Conservation (phyloP, 257 asterid genomes). For the Ilex aquifolium region DNA sequence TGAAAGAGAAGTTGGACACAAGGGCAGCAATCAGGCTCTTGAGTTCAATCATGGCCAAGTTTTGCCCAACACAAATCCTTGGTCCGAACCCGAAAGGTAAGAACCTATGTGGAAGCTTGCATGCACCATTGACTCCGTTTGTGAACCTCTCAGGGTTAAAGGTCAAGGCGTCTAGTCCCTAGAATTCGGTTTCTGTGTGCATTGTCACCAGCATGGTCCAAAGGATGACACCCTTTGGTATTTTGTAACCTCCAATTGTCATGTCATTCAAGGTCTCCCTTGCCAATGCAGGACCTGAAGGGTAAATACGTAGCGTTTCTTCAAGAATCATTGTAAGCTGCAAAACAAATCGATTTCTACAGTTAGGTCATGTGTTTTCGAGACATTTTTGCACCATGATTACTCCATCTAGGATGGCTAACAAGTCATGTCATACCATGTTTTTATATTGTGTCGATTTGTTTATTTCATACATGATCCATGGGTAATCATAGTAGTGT, state of each 20-base stretch:
- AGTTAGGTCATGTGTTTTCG: too few species aligned
- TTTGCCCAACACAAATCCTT: neutral
- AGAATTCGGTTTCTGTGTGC: slow-evolving; percentile 31
- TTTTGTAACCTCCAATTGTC: slow-evolving; percentile 21
- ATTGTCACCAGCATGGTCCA: slow-evolving; percentile 34
- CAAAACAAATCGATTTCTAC: neutral
- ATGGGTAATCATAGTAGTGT: too few species aligned
- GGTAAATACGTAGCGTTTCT: slow-evolving; percentile 48
- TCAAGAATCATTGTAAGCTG: slow-evolving; percentile 46
- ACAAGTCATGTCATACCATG: too few species aligned
- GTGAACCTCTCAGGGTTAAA: slow-evolving; percentile 42
- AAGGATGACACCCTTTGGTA: slow-evolving; percentile 40
- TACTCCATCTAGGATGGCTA: too few species aligned
- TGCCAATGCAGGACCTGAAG: slow-evolving; percentile 29
- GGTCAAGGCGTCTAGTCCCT: slow-evolving; percentile 40
- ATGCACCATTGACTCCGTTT: slow-evolving; percentile 42
- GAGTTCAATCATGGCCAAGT: neutral
- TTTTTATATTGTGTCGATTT: too few species aligned
- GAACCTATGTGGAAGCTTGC: slow-evolving; percentile 37
- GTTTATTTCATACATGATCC: too few species aligned
- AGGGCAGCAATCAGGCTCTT: neutral
- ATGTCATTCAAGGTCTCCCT: slow-evolving; percentile 38
- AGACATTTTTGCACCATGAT: too few species aligned
- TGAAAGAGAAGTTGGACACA: neutral
- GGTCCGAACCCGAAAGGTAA: slow-evolving; percentile 4